Conservation (phyloP, 306 rosid species). For the Cucurbita argyrosperma region DNA sequence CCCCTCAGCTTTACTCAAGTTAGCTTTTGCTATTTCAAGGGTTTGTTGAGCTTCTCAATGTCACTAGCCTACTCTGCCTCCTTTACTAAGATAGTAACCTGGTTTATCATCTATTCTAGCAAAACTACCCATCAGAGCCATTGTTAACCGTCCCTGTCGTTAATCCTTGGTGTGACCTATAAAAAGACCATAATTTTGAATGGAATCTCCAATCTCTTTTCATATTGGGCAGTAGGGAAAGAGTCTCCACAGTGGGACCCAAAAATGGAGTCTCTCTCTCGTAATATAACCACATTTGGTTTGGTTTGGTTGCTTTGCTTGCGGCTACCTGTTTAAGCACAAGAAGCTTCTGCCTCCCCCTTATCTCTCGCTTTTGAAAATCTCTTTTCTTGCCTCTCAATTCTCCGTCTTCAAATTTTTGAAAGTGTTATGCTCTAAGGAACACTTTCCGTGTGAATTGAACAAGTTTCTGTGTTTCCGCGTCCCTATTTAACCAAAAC, state of each 20-base stretch:
- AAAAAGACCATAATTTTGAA: not conserved
- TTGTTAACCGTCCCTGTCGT: too few species aligned
- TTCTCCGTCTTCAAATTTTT: conserved; percentile 40
- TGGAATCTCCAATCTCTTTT: not conserved
- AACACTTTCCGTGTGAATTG: not conserved
- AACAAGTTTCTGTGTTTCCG: conserved; percentile 52
- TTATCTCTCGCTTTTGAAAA: too few species aligned
- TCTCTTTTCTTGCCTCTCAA: not conserved
- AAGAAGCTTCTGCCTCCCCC: conserved; percentile 17
- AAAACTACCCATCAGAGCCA: too few species aligned
- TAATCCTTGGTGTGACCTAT: too few species aligned
- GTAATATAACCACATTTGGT: not conserved
- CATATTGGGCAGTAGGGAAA: not conserved
- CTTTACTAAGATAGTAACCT: too few species aligned
- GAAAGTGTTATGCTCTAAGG: conserved; percentile 2
- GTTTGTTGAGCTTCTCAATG: not conserved
- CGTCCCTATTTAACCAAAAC: conserved; percentile 10
- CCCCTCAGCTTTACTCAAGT: not conserved
- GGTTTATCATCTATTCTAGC: too few species aligned
- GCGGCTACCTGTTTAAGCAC: not conserved
- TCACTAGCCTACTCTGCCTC: not conserved
- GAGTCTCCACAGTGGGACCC: not conserved
- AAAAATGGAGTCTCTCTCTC: not conserved
- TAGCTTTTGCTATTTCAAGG: not conserved
- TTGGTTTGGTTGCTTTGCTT: too few species aligned